phyloP scores from a whole-genome alignment of 495 filamentous ascomycete species.

The Margaritispora aquatica region DNA sequence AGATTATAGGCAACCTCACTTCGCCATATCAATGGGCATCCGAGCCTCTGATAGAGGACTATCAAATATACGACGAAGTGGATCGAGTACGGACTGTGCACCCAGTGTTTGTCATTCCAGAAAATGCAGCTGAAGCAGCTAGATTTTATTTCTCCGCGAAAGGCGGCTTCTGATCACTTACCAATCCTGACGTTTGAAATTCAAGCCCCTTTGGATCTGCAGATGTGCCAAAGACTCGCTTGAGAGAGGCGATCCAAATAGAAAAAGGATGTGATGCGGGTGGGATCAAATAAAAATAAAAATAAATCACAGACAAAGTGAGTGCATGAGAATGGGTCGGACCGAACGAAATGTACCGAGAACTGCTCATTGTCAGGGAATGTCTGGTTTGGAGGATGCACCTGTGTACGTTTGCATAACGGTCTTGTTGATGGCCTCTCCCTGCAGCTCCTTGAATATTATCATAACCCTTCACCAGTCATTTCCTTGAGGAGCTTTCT shows the following conservation, averaged over 20 bases:
- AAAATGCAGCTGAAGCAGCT: slow-evolving; percentile 56
- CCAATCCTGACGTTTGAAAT: too few species aligned
- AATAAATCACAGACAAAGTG: too few species aligned
- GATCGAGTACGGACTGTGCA: slow-evolving; percentile 57
- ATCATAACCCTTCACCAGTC: not conserved
- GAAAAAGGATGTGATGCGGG: too few species aligned
- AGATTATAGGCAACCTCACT: slow-evolving; percentile 19
- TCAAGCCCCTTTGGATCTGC: too few species aligned
- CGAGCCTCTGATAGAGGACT: slow-evolving; percentile 31
- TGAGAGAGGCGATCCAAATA: too few species aligned
- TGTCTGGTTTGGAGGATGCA: not conserved
- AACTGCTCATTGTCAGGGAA: not conserved
- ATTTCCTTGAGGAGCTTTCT: not conserved
- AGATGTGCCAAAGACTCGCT: too few species aligned
- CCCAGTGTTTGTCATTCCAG: slow-evolving; percentile 81
- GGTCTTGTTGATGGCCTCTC: not conserved
- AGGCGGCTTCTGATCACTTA: slow-evolving; percentile 22
- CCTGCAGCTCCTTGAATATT: not conserved
- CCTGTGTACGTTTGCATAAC: not conserved
- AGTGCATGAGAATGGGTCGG: too few species aligned
- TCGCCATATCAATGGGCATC: slow-evolving; percentile 21
- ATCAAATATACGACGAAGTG: slow-evolving; percentile 43
- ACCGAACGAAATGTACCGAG: too few species aligned
- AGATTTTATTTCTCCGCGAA: slow-evolving; percentile 56
- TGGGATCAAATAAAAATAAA: too few species aligned